phyloP scores from a whole-genome alignment of 257 asterid species.

The Linaria vulgaris region DNA sequence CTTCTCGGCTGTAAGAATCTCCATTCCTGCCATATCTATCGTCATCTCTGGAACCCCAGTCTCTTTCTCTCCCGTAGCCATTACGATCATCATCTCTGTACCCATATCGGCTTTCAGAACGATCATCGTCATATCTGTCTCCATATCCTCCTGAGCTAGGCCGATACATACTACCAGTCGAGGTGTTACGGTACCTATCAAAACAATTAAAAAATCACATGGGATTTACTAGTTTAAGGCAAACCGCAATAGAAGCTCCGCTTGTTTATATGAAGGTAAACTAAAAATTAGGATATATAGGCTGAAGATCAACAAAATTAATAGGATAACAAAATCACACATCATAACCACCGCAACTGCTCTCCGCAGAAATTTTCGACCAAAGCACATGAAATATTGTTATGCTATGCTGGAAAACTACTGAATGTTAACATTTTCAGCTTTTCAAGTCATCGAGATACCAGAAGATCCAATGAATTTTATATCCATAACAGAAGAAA shows the following conservation, averaged over 20 bases:
- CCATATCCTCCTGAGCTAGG: conserved; percentile 40
- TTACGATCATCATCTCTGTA: conserved; percentile 74
- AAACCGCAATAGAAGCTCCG: neutral
- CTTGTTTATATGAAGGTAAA: no score
- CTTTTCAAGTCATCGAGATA: no score
- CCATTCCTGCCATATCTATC: conserved; percentile 73
- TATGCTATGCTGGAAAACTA: no score
- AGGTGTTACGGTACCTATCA: conserved; percentile 64
- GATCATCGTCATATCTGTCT: conserved; percentile 50
- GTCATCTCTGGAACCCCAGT: conserved; percentile 38
- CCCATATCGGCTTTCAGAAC: conserved; percentile 56
- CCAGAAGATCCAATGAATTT: neutral
- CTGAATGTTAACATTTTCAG: no score
- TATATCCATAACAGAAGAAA: neutral
- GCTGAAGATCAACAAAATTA: no score
- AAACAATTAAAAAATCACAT: conserved; percentile 12
- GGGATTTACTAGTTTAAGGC: neutral
- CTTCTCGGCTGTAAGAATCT: conserved; percentile 59
- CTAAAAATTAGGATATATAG: no score
- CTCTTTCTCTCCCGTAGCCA: conserved; percentile 57
- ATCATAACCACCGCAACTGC: neutral
- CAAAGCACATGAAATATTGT: no score
- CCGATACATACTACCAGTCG: conserved; percentile 68
- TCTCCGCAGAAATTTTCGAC: no score
- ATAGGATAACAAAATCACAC: neutral